Conservation (phyloP, 1,139 yeast genomes). For the Diutina catenulata region DNA sequence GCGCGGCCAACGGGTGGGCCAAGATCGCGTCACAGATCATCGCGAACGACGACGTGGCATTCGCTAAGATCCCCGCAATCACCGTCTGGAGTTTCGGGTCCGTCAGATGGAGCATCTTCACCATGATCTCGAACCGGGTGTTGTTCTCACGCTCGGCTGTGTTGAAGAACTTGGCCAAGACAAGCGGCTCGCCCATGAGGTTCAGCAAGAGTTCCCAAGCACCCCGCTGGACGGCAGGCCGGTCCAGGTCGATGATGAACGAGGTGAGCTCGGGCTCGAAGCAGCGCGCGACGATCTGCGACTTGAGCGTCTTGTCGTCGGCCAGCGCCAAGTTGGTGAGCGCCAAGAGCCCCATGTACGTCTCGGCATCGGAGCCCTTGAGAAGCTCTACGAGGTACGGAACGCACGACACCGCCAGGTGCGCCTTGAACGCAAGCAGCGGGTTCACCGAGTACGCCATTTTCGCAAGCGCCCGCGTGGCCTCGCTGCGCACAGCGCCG, state of each 20-base stretch:
- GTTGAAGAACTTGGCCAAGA: constrained; percentile 41
- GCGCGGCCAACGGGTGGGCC: constrained; percentile 12
- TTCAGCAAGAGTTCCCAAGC: constrained; percentile 39
- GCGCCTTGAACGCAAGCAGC: constrained; percentile 25
- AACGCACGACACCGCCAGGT: constrained; percentile 26
- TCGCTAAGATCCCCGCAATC: constrained; percentile 36
- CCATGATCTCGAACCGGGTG: constrained; percentile 21
- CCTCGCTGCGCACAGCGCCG: constrained; percentile 13
- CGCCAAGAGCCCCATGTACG: constrained; percentile 34
- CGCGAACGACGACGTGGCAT: constrained; percentile 35
- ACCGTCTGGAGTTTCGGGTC: constrained; percentile 27
- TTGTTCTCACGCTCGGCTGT: constrained; percentile 16
- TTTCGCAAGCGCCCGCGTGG: constrained; percentile 28
- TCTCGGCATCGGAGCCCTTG: constrained; percentile 24
- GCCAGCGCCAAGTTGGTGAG: constrained; percentile 32
- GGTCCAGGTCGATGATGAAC: constrained; percentile 28
- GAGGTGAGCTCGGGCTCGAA: constrained; percentile 24
- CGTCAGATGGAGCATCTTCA: constrained; percentile 28
- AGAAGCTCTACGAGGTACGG: constrained; percentile 39
- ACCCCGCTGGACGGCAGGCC: constrained; percentile 27
- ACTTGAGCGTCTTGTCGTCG: constrained; percentile 17
- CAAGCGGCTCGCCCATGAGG: constrained; percentile 29
- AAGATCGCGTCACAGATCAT: constrained; percentile 27
- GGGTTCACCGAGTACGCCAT: constrained; percentile 34
- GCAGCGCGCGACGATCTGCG: constrained; percentile 21